Conservation (phyloP, 352 stramenopile species). For the Globisporangium sylvaticum region DNA sequence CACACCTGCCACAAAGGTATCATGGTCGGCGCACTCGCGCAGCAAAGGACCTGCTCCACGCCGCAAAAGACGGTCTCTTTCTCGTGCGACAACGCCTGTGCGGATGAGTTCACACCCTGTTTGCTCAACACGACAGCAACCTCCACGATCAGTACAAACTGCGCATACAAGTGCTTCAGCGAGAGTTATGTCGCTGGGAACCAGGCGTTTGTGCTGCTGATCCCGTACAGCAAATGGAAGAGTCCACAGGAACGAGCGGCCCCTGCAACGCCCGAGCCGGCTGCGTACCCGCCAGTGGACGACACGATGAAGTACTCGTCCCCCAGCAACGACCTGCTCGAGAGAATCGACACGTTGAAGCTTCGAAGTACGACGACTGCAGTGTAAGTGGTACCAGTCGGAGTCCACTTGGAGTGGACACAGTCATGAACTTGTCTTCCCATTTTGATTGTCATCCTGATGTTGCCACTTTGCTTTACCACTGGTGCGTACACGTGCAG, state of each 20-base stretch:
- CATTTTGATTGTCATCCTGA: no score
- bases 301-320: background rate
- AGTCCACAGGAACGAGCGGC: background rate
- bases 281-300: background rate
- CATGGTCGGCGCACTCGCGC: background rate
- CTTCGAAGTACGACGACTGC: background rate
- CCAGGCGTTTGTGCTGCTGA: background rate
- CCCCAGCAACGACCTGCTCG: background rate
- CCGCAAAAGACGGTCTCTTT: constrained; percentile 1
- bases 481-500: background rate
- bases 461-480: background rate
- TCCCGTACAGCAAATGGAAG: background rate
- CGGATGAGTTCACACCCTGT: background rate
- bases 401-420: no score
- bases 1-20: no score
- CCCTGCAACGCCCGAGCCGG: background rate
- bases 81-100: background rate
- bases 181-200: background rate
- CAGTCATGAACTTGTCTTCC: no score
- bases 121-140: background rate
- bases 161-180: background rate
- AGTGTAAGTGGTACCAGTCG: constrained; percentile 2
- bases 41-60: background rate
- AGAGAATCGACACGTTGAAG: background rate
- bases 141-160: background rate